Percentiles rank a stretch among this genome's conserved stretches.
Conservation (phyloP, 495 filamentous ascomycete genomes). For the Penicillium ochrochloron region DNA sequence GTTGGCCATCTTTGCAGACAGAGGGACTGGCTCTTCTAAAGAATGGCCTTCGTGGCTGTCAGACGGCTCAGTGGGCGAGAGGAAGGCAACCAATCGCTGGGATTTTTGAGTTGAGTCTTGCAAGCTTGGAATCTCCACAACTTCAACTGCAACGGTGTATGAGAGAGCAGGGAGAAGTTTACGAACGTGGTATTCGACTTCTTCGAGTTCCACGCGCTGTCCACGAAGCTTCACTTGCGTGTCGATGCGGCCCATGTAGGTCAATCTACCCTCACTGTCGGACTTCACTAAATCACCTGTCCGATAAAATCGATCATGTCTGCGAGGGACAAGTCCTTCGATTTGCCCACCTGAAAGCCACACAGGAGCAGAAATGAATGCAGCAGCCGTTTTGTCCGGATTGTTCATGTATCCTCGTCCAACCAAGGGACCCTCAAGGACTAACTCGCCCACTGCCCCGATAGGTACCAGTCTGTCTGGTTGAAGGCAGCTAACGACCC, state of each 20-base stretch:
- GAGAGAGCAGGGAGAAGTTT: neutral
- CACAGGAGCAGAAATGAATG: slow-evolving; percentile 42
- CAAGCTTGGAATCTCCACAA: neutral
- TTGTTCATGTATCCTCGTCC: slow-evolving; percentile 48
- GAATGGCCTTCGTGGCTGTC: neutral
- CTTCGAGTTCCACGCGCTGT: slow-evolving; percentile 49
- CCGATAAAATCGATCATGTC: slow-evolving; percentile 35
- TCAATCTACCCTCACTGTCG: slow-evolving; percentile 28
- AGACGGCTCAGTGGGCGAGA: neutral
- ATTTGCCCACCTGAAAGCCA: slow-evolving; percentile 33
- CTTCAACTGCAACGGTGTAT: slow-evolving; percentile 5
- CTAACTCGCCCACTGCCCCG: slow-evolving; percentile 49
- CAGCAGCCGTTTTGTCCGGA: slow-evolving; percentile 31
- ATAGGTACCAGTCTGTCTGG: slow-evolving; percentile 39
- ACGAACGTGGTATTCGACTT: slow-evolving; percentile 36
- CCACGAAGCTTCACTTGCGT: slow-evolving; percentile 49
- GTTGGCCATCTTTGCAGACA: neutral
- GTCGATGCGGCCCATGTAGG: slow-evolving; percentile 40
- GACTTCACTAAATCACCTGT: slow-evolving; percentile 38
- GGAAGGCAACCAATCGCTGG: neutral
- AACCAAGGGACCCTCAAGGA: slow-evolving; percentile 49
- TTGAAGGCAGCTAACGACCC: slow-evolving; percentile 45
- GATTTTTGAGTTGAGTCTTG: neutral
- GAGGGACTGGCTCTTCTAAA: neutral
- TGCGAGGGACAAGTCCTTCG: neutral